Conservation (phyloP, 2,329 filamentous ascomycete genomes). For the Didymella lethalis region DNA sequence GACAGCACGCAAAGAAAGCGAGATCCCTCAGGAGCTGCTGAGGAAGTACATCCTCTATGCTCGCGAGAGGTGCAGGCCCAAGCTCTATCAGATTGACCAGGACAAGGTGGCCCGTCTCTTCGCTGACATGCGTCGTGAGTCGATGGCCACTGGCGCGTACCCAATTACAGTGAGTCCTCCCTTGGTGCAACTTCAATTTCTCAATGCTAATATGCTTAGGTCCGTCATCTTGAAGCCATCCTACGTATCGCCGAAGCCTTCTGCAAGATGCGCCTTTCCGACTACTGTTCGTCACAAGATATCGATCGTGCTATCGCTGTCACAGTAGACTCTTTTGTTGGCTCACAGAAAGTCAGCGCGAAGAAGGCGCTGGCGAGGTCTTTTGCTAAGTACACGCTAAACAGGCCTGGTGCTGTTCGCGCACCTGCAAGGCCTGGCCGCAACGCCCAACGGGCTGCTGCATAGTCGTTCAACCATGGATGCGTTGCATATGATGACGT, state of each 20-base stretch:
- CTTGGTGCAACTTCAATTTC: background rate
- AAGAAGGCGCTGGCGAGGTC: slow-evolving; percentile 94
- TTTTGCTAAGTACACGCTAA: slow-evolving; percentile 86
- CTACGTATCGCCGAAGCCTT: slow-evolving; percentile 95
- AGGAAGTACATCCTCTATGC: slow-evolving; percentile 98
- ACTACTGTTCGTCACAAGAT: slow-evolving; percentile 88
- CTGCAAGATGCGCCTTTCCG: slow-evolving; percentile 96
- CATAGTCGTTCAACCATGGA: slow-evolving; percentile 5
- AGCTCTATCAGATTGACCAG: slow-evolving; percentile 96
- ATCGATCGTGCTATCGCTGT: slow-evolving; percentile 98
- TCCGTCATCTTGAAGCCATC: slow-evolving; percentile 96
- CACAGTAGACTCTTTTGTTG: slow-evolving; percentile 94
- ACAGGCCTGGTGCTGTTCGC: slow-evolving; percentile 54
- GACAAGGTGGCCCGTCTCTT: slow-evolving; percentile 95
- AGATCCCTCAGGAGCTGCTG: slow-evolving; percentile 88
- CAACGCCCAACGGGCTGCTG: slow-evolving; percentile 41
- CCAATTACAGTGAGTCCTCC: slow-evolving; percentile 83
- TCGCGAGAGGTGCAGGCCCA: slow-evolving; percentile 85
- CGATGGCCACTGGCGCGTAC: slow-evolving; percentile 91
- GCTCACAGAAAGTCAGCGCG: slow-evolving; percentile 94
- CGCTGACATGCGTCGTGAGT: slow-evolving; percentile 94
- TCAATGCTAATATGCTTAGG: slow-evolving; percentile 61
- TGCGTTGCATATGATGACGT: background rate
- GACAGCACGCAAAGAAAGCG: slow-evolving; percentile 65
- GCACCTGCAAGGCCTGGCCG: slow-evolving; percentile 37